Conservation (phyloP, 805 yeast genomes). For the Candida nanaspora region DNA sequence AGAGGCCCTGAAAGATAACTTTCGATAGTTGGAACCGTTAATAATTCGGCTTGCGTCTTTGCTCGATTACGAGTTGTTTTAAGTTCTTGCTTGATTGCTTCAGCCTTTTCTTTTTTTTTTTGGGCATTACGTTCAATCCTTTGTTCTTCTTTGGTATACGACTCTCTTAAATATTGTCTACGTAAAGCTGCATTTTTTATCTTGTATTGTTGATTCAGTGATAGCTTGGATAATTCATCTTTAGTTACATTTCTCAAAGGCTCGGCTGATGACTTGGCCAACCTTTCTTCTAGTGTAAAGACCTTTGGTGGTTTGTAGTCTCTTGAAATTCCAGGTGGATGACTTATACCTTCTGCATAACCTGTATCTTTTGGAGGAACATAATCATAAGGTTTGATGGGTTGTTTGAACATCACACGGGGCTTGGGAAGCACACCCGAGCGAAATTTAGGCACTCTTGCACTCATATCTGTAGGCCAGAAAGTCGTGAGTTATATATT, state of each 20-base stretch:
- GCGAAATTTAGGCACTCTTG: conserved; percentile 3
- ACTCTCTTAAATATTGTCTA: conserved; percentile 59
- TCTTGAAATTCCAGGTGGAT: conserved; percentile 59
- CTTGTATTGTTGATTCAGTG: conserved; percentile 37
- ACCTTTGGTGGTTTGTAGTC: conserved; percentile 45
- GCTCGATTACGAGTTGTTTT: conserved; percentile 32
- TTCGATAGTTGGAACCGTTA: conserved; percentile 78
- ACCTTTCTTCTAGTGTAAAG: conserved; percentile 52
- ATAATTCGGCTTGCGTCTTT: conserved; percentile 43
- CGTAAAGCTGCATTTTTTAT: conserved; percentile 56
- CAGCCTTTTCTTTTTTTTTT: conserved; percentile 14
- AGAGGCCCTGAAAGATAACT: conserved; percentile 59
- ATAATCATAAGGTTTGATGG: conserved; percentile 45
- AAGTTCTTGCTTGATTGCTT: conserved; percentile 12
- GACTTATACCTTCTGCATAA: conserved; percentile 63
- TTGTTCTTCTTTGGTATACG: conserved; percentile 36
- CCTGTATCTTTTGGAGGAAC: conserved; percentile 49
- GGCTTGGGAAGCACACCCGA: conserved; percentile 80
- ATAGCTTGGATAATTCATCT: conserved; percentile 27
- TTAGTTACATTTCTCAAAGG: conserved; percentile 24
- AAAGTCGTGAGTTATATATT: no score
- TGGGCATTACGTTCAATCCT: conserved; percentile 26
- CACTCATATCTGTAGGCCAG: no score
- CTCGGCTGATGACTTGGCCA: conserved; percentile 42
- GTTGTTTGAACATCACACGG: conserved; percentile 68